Base-by-base conservation (phyloP, 129 eudicot species). In the Smallanthus sonchifolius region DNA sequence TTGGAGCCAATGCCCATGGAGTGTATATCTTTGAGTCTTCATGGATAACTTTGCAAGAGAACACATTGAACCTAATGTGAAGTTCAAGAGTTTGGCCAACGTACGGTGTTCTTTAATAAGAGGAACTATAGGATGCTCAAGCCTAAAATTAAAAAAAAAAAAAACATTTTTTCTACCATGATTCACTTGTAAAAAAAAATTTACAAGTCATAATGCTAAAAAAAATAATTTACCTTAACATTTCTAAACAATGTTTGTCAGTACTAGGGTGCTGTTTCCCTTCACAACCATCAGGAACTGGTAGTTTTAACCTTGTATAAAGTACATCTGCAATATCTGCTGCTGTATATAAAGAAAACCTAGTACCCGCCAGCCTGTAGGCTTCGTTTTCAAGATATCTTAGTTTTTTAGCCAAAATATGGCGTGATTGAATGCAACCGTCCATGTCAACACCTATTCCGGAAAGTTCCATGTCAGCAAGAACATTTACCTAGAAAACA, bases 1-100 rank as follows among this genome's bases (percentile, higher is more conserved):
- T 91, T 95, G 99, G 57, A 95, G 96, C 99, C 99, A 95, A 87
- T 85, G 99, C 52, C 99, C 99, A 82, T 95, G 99, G 16, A 95
- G 78, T 65, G 96, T 95, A 73, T 95, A 88, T 82, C 70, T 91
- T 70, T 91, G 97, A 38, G 97, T 82, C 86, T 84, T 87, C 88
- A 85, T 88, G 14, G 97, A 95, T 43, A 95, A 84, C 78, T 86
- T 91, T 35, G 99, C 67, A 70, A 95, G 92, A 35, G 93, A 85
- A 80, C 97, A 95, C 39, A 91, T 88, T 35, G 99, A 87, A 51
- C 99, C 99, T 77, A 95, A 67, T 6, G 99, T 95, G 66, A 86
- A 86, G 65, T 91, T 91, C 65, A 91, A 81, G 54, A 95, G 90
- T 73, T 95, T 95, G 56, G 96, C 86, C 77, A 91, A 72, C 11